Evolutionary conservation across 2,329 filamentous ascomycete species (phyloP).

Genomic region (Aspergillus floridensis): DNA sequence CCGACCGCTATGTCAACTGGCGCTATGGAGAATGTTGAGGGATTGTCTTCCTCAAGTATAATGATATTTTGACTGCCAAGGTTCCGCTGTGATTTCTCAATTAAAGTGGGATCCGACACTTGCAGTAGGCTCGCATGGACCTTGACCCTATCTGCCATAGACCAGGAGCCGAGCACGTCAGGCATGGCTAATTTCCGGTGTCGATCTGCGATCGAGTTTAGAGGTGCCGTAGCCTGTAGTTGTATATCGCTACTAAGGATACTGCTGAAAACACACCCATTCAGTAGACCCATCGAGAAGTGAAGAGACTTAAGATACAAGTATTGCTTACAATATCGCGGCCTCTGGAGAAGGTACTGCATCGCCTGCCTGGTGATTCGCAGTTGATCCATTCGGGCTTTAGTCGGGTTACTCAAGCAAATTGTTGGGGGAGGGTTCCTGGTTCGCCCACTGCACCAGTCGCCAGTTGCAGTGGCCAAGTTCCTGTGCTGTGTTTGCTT

Average conservation of each 20-base stretch:
- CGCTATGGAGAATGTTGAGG: neutral
- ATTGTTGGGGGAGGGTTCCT: neutral
- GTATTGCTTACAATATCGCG: too few species aligned
- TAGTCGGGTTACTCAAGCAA: neutral
- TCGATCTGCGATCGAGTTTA: neutral
- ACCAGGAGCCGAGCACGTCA: neutral
- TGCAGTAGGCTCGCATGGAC: neutral
- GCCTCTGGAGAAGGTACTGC: neutral
- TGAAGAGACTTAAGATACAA: too few species aligned
- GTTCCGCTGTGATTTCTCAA: neutral
- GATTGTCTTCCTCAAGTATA: neutral
- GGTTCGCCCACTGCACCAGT: neutral
- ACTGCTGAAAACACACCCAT: too few species aligned
- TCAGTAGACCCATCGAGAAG: too few species aligned
- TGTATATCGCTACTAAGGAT: too few species aligned
- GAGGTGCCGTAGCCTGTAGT: too few species aligned
- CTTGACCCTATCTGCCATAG: neutral
- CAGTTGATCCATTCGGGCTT: neutral
- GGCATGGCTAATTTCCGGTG: neutral
- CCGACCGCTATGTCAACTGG: neutral
- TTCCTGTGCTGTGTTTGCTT: neutral
- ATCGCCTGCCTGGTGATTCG: neutral
- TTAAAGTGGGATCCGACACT: neutral
- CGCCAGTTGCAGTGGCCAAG: neutral
- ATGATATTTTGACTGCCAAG: neutral